These are phyloP conservation scores for Yarrowia sp. DNA, from an alignment of 805 yeast genomes.

Conservation along the genomic window DNA sequence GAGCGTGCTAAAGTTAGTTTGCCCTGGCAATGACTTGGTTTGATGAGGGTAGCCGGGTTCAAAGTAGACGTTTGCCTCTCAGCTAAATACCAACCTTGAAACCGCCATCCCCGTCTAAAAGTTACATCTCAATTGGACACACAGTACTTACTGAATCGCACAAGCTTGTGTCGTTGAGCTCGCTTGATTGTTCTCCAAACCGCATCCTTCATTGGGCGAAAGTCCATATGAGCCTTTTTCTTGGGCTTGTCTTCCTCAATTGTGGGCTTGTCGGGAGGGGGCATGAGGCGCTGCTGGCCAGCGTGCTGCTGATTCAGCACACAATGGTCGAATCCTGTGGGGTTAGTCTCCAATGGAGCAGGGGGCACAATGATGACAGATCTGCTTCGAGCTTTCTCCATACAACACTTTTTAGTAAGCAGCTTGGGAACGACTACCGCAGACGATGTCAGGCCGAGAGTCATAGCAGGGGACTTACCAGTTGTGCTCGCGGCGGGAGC, in stretches of 20 bases:
- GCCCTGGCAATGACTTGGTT: no score
- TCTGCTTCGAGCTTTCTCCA: neutral
- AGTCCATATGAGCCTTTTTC: neutral
- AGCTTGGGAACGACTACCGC: neutral
- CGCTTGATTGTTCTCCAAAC: neutral
- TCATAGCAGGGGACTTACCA: neutral
- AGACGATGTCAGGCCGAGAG: neutral
- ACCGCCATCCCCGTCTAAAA: neutral
- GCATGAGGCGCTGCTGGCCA: neutral
- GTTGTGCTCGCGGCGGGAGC: neutral
- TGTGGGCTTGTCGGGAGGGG: neutral
- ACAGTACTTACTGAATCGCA: conserved; percentile 1
- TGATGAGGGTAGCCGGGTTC: neutral
- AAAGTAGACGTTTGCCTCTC: neutral
- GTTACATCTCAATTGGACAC: neutral
- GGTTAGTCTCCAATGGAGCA: neutral
- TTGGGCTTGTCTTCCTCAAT: neutral
- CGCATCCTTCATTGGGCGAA: neutral
- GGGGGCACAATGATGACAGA: conserved; percentile 4
- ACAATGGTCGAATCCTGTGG: neutral
- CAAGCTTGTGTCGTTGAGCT: conserved; percentile 14
- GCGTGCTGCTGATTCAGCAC: neutral
- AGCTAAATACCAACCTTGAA: no score
- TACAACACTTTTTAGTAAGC: neutral
- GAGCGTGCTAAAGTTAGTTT: conserved; percentile 3